Evolutionary conservation across 805 yeast genomes (phyloP).

Genomic region (Metschnikowia hibisci): DNA sequence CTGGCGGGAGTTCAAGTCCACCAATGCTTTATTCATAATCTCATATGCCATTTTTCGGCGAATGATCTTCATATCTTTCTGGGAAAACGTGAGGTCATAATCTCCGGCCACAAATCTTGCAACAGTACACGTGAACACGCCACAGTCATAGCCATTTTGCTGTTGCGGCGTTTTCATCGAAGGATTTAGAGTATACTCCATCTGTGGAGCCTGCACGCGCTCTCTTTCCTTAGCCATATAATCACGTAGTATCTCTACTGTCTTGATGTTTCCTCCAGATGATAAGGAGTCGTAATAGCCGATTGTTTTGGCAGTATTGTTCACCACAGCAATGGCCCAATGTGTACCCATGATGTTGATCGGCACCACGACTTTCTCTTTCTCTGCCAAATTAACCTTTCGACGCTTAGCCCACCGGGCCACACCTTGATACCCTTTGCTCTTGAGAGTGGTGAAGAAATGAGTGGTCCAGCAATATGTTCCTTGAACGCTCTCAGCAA

Average conservation of each 20-base stretch:
- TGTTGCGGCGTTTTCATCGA: slow-evolving; percentile 66
- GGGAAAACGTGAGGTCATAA: slow-evolving; percentile 50
- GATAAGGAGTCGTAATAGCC: slow-evolving; percentile 74
- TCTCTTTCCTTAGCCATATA: slow-evolving; percentile 70
- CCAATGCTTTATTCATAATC: slow-evolving; percentile 35
- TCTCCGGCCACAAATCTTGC: slow-evolving; percentile 58
- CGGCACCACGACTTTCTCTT: slow-evolving; percentile 73
- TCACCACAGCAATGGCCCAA: slow-evolving; percentile 86
- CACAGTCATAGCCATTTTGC: slow-evolving; percentile 89
- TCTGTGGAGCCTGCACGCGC: slow-evolving; percentile 30
- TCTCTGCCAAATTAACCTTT: slow-evolving; percentile 57
- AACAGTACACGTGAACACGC: slow-evolving; percentile 84
- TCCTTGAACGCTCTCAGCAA: slow-evolving; percentile 40
- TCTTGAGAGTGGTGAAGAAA: slow-evolving; percentile 69
- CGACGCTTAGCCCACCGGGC: slow-evolving; percentile 80
- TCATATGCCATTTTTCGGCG: slow-evolving; percentile 69
- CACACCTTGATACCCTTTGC: slow-evolving; percentile 77
- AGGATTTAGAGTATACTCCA: slow-evolving; percentile 24
- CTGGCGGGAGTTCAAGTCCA: slow-evolving; percentile 15
- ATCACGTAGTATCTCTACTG: slow-evolving; percentile 45
- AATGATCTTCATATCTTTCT: slow-evolving; percentile 63
- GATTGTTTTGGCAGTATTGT: slow-evolving; percentile 56
- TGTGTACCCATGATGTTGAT: slow-evolving; percentile 81
- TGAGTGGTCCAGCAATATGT: slow-evolving; percentile 82
- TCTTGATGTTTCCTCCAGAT: slow-evolving; percentile 40